Evolutionary conservation across 2,329 filamentous ascomycete genomes (phyloP).

Genomic region (Tolypocladium amazonense): DNA sequence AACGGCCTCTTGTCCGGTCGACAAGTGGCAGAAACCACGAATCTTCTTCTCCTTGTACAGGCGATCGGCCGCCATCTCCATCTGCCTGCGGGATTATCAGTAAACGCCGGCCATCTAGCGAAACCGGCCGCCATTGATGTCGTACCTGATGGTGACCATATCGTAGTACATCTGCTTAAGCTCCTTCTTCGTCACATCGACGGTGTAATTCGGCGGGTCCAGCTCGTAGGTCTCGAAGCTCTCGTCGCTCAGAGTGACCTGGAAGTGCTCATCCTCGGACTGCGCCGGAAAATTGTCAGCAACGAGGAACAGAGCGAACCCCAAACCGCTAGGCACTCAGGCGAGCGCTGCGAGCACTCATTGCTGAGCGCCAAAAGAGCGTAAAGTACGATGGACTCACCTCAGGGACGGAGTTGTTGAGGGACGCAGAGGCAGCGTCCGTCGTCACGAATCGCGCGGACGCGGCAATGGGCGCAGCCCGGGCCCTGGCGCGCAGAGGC

Average conservation of each 20-base stretch:
- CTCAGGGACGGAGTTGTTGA: conserved; percentile 59
- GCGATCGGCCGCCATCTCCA: conserved; percentile 99
- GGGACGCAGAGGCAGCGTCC: conserved; percentile 83
- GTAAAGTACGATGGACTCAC: conserved; percentile 20
- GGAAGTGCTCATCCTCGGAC: conserved; percentile 91
- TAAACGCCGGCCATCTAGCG: background rate
- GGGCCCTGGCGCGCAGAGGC: conserved; percentile 42
- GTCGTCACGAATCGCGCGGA: conserved; percentile 78
- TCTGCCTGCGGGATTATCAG: conserved; percentile 56
- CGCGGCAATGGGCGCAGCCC: conserved; percentile 28
- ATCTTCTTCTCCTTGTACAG: conserved; percentile 99
- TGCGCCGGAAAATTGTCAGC: conserved; percentile 25
- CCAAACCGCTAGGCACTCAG: background rate
- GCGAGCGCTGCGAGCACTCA: background rate
- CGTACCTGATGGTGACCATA: conserved; percentile 90
- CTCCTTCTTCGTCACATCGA: conserved; percentile 93
- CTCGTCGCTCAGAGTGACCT: conserved; percentile 89
- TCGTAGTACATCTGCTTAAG: conserved; percentile 98
- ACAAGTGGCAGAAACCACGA: conserved; percentile 98
- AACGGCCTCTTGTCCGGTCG: conserved; percentile 94
- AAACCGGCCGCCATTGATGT: background rate
- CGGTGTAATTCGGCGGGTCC: conserved; percentile 86
- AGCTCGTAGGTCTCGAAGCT: conserved; percentile 99
- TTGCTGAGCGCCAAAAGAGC: background rate
- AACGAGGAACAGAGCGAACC: background rate